phyloP scores from a whole-genome alignment of 306 rosid species.

The Fragaria vesca region DNA sequence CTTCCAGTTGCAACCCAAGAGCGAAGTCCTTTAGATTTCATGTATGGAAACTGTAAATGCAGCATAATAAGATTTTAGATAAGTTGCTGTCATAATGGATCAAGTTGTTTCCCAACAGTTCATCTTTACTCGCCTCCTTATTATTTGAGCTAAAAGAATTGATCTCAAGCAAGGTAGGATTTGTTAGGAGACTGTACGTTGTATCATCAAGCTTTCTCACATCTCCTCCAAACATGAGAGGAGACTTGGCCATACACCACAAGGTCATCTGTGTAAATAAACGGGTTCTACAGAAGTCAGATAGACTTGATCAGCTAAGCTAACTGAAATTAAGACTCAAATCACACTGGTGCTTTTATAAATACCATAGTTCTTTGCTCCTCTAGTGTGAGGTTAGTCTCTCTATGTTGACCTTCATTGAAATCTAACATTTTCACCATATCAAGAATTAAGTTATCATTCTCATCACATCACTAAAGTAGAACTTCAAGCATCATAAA shows the following conservation, averaged over 20 bases:
- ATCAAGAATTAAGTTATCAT: background rate
- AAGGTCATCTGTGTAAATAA: constrained; percentile 64
- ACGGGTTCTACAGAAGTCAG: constrained; percentile 3
- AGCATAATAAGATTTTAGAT: constrained; percentile 14
- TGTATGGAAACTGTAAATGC: constrained; percentile 61
- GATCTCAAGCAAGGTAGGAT: constrained; percentile 76
- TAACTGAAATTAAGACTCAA: background rate
- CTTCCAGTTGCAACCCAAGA: constrained; percentile 92
- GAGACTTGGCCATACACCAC: constrained; percentile 94
- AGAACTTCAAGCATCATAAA: constrained; percentile 10
- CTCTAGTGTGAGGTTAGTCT: constrained; percentile 36
- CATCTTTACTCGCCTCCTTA: constrained; percentile 62
- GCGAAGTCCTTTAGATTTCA: constrained; percentile 50
- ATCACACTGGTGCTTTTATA: constrained; percentile 6
- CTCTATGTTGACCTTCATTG: constrained; percentile 77
- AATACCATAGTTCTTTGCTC: constrained; percentile 86
- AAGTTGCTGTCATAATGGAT: constrained; percentile 5
- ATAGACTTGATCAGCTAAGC: constrained; percentile 7
- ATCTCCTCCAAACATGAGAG: constrained; percentile 97
- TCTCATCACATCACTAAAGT: constrained; percentile 16
- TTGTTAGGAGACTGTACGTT: constrained; percentile 54
- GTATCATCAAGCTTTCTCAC: constrained; percentile 56
- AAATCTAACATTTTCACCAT: constrained; percentile 43
- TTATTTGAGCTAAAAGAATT: constrained; percentile 68
- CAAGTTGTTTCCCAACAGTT: constrained; percentile 6